These are phyloP conservation scores for Kluyveromyces sp. DNA, from an alignment of 1,139 yeast genomes.

Conservation along the genomic window DNA sequence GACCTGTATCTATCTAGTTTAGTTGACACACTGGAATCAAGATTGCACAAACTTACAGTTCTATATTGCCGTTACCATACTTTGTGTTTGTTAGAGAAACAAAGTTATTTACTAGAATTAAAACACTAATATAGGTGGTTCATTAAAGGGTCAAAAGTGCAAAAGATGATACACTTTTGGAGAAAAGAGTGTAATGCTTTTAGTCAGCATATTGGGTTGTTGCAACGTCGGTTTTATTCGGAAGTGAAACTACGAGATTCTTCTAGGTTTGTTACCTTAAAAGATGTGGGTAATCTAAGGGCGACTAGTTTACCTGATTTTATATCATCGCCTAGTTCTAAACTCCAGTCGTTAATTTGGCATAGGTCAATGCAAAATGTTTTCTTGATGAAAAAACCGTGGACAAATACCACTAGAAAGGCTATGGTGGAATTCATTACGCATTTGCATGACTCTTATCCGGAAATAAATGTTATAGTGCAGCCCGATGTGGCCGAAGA, in stretches of 20 bases:
- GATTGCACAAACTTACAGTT: no score
- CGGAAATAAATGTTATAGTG: conserved; percentile 68
- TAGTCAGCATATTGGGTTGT: neutral
- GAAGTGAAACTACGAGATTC: conserved; percentile 16
- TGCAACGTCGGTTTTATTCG: conserved; percentile 3
- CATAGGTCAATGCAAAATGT: conserved; percentile 55
- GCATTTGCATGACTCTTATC: conserved; percentile 48
- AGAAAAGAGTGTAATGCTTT: neutral
- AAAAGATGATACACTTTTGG: neutral
- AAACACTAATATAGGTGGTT: neutral
- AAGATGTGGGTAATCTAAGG: conserved; percentile 22
- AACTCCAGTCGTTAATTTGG: conserved; percentile 45
- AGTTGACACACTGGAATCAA: no score
- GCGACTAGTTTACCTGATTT: conserved; percentile 32
- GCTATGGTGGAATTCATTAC: conserved; percentile 62
- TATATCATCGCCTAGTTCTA: conserved; percentile 39
- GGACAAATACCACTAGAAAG: conserved; percentile 55
- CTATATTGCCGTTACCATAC: no score
- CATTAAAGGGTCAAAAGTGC: neutral
- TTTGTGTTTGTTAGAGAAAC: no score
- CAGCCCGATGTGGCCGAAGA: conserved; percentile 72
- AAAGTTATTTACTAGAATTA: no score
- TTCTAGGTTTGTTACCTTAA: conserved; percentile 20
- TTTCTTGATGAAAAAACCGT: conserved; percentile 76
- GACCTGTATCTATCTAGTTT: no score